Base-by-base conservation (phyloP, 768 basidiomycete species). In the Termitomyces titanicus region DNA sequence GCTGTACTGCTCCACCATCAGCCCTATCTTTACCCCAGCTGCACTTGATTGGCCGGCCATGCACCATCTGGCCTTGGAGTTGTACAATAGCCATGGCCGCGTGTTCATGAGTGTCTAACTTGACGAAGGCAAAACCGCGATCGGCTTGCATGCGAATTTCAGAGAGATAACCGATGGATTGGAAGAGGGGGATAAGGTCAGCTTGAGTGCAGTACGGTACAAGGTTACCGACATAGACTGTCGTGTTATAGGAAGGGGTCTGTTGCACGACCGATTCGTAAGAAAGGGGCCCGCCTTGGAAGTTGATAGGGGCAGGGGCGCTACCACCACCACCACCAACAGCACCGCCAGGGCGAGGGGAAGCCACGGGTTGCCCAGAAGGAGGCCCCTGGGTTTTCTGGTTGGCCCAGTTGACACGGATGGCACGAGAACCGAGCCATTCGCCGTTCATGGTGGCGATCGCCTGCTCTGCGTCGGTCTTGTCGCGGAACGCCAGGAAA, bases 401-500 rank as follows among this genome's bases (percentile, higher is more conserved):
- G 76, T 98, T 98, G 51, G 97, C 97, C 96, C 96, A 99, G 77
- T 99, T 99, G 72, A 98, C 96, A 62, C 97, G 88, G 66, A 99
- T 99, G 58, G 97, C 97, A 57, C 97, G 86, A 29, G 94, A 94
- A 47, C 97, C 97, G 35, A 99, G 82, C 94, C 94, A 99, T 79
- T 99, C 96, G 54, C 97, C 97, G 68, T 99, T 99, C 97, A 99
- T 99, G 57, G 96, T 95, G 31, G 92, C 90, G 69, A 99, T 99
- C 40, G 97, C 97, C 72, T 98, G 97, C 71, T 99, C 97, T 31
- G 97, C 97, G 66, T 99, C 97, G 50, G 96, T 93, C 75, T 96
- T 95, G 79, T 99, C 97, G 65, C 96, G 84, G 83, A 98, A 98
- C 3, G 96, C 95, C 61, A 98, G 83, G 82, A 98, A 98, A 48